phyloP scores from a whole-genome alignment of 2,329 filamentous ascomycete genomes.

The Xylogone sp. region DNA sequence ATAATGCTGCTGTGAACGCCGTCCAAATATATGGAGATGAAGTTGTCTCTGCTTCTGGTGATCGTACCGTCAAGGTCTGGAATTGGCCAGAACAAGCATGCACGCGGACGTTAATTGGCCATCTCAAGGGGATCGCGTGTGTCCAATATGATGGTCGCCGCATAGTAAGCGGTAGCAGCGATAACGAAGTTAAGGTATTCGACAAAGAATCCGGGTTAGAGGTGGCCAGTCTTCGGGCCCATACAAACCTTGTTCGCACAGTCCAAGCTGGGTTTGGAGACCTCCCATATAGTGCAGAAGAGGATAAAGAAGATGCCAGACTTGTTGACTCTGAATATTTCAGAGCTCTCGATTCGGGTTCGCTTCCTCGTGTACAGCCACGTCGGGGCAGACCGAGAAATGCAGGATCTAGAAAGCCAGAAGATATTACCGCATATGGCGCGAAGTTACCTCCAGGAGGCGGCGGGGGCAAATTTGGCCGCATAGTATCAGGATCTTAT shows the following conservation, averaged over 20 bases:
- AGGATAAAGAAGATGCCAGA: slow-evolving; percentile 69
- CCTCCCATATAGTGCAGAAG: slow-evolving; percentile 71
- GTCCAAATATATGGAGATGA: slow-evolving; percentile 84
- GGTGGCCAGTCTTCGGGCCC: slow-evolving; percentile 80
- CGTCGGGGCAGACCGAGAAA: slow-evolving; percentile 32
- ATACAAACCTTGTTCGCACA: slow-evolving; percentile 82
- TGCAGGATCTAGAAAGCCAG: slow-evolving; percentile 69
- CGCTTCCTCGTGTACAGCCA: slow-evolving; percentile 29
- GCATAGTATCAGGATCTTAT: slow-evolving; percentile 97
- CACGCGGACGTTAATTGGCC: slow-evolving; percentile 75
- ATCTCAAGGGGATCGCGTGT: slow-evolving; percentile 93
- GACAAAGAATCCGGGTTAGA: slow-evolving; percentile 82
- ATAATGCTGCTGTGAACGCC: slow-evolving; percentile 90
- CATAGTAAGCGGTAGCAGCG: slow-evolving; percentile 93
- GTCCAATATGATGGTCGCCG: slow-evolving; percentile 93
- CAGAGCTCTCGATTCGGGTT: slow-evolving; percentile 50
- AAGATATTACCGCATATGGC: slow-evolving; percentile 74
- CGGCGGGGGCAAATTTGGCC: slow-evolving; percentile 81
- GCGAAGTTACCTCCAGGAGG: slow-evolving; percentile 88
- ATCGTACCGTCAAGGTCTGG: slow-evolving; percentile 93
- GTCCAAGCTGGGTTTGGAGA: slow-evolving; percentile 95
- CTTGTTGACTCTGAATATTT: slow-evolving; percentile 72
- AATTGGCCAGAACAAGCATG: slow-evolving; percentile 78
- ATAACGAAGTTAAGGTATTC: slow-evolving; percentile 94
- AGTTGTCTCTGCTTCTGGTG: slow-evolving; percentile 92